A percentile compares a stretch with the other conserved stretches of the same genome.
These are phyloP conservation scores for Byssoonygena ceratinophila DNA, from an alignment of 2,329 filamentous ascomycete species.

Conservation along the genomic window DNA sequence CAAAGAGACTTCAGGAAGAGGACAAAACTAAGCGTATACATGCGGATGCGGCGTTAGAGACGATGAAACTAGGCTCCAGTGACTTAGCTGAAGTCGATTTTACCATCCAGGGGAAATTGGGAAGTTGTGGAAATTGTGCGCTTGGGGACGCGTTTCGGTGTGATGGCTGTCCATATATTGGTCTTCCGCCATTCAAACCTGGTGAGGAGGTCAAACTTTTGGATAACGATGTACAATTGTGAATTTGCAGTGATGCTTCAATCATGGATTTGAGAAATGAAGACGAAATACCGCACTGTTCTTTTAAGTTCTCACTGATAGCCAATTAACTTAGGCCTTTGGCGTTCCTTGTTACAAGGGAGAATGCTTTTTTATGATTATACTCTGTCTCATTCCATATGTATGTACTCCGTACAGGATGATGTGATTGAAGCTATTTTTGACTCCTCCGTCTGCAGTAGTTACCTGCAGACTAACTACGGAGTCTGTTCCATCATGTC, in stretches of 20 bases:
- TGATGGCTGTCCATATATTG: conserved; percentile 70
- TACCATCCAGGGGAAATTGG: conserved; percentile 92
- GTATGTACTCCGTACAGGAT: too few species aligned
- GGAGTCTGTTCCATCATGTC: too few species aligned
- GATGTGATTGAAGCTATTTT: too few species aligned
- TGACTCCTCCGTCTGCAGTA: too few species aligned
- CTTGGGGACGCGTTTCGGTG: conserved; percentile 82
- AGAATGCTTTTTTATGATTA: too few species aligned
- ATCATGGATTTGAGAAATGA: too few species aligned
- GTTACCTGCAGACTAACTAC: too few species aligned
- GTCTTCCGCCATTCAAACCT: conserved; percentile 89
- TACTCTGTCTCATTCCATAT: too few species aligned
- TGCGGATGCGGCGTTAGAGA: conserved; percentile 48
- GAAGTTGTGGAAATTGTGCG: conserved; percentile 87
- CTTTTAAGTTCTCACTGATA: too few species aligned
- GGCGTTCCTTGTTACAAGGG: too few species aligned
- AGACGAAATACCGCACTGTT: too few species aligned
- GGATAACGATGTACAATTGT: conserved; percentile 79
- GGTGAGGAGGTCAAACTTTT: conserved; percentile 85
- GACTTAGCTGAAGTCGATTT: conserved; percentile 90
- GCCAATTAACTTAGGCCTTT: too few species aligned
- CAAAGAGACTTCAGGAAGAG: conserved; percentile 74
- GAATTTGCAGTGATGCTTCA: conserved; percentile 7
- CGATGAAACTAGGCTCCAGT: conserved; percentile 57
- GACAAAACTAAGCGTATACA: conserved; percentile 57